Conservation (phyloP, 2,329 filamentous ascomycete genomes). For the Colletotrichum plurivorum region DNA sequence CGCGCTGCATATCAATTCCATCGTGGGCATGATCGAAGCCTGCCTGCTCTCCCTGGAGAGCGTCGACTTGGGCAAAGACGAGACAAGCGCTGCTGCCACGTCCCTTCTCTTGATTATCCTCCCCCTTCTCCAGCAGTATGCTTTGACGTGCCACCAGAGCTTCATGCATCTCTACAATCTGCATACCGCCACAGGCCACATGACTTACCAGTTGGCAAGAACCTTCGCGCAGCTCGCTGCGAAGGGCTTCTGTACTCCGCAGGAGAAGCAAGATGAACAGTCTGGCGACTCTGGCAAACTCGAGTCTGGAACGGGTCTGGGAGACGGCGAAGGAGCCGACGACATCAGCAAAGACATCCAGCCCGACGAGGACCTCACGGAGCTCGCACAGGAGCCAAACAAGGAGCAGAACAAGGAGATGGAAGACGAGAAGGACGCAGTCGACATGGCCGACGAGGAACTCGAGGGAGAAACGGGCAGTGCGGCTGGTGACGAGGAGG, state of each 20-base stretch:
- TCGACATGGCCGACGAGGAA: constrained; percentile 94
- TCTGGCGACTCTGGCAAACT: constrained; percentile 82
- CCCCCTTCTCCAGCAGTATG: constrained; percentile 84
- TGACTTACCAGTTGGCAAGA: constrained; percentile 82
- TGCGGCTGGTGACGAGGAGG: constrained; percentile 73
- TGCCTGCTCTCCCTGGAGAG: constrained; percentile 43
- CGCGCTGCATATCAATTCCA: constrained; percentile 32
- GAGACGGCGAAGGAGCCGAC: constrained; percentile 94
- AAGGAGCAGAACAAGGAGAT: constrained; percentile 76
- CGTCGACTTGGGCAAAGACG: constrained; percentile 57
- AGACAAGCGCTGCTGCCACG: constrained; percentile 60
- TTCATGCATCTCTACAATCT: constrained; percentile 72
- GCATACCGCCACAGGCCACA: constrained; percentile 79
- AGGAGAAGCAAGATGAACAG: constrained; percentile 82
- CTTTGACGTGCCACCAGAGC: constrained; percentile 70
- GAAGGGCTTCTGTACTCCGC: constrained; percentile 92
- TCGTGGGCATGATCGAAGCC: constrained; percentile 30
- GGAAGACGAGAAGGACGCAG: constrained; percentile 85
- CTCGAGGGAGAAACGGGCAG: constrained; percentile 86
- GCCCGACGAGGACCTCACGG: constrained; percentile 92
- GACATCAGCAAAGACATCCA: constrained; percentile 98
- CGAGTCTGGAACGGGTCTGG: constrained; percentile 92
- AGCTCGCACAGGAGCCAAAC: constrained; percentile 88
- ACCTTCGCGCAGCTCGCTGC: constrained; percentile 84
- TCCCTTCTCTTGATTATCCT: constrained; percentile 73